Evolutionary conservation across 169 alveolate species (phyloP), one percentile per base, ranked within the genome.

Genomic region (Plasmodium ovale): DNA sequence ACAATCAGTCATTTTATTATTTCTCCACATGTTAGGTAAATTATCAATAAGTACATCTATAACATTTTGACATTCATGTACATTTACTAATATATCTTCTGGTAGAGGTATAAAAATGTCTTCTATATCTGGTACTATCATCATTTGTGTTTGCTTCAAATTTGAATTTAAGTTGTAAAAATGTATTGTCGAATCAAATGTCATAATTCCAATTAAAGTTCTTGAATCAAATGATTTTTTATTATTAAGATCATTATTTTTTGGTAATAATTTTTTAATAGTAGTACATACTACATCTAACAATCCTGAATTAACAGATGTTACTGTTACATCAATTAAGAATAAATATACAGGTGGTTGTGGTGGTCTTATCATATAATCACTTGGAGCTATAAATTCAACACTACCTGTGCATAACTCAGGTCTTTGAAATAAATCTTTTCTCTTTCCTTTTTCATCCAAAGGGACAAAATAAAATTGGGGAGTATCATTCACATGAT

Each of bases 301-400:
- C 85, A 96, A 95, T 35, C 99, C 99, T 10, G 98, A 93, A 71
- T 96, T 95, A 0, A 98, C 97, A 3, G 99, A 96, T 19, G 94
- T 94, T 54, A 92, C 92, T 7, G 98, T 95, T 51, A 97, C 99
- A 87, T 98, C 99, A 47, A 97, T 88, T 25, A 95, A 88, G 73
- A 94, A 94, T 87, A 98, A 92, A 88, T 92, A 98, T n/a, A 97
- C 97, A 2, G 99, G 98, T 2, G 99, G 98, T 95, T 96, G 98
- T 3, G 99, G 99, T 1, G 99, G 99, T 49, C 99, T 93, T 29
- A 96, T 96, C 98, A 97, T 98, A 90, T 98, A 98, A 92, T 97
- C 99, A 47, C 97, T 97, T 16, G 99, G 96, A 14, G 99, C 99
- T 37, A 97, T 92, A 87, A 97, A 96, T 72, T 99, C 99, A 64